Percentiles rank a stretch among this genome's conserved stretches.
phyloP scores from a whole-genome alignment of 352 stramenopile genomes.

The Phytophthora palmivora region DNA sequence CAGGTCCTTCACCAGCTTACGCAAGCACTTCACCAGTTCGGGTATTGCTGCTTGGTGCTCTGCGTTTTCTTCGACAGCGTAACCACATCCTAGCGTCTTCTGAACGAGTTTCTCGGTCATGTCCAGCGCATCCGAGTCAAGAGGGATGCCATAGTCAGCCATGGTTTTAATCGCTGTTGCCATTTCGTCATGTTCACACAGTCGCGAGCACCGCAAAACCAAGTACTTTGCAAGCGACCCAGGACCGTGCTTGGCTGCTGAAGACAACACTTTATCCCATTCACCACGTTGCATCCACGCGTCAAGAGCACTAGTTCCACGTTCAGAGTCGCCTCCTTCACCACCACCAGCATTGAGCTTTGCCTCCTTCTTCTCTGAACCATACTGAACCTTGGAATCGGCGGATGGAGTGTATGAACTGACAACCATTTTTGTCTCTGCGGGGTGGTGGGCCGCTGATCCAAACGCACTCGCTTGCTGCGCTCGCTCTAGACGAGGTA shows the following conservation, averaged over 20 bases:
- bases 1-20: slow-evolving; percentile 79
- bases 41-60: slow-evolving; percentile 55
- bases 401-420: slow-evolving; percentile 63
- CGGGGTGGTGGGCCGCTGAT: slow-evolving; percentile 43
- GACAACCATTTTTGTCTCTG: slow-evolving; percentile 54
- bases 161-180: slow-evolving; percentile 84
- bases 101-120: slow-evolving; percentile 61
- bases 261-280: slow-evolving; percentile 94
- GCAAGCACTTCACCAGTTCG: slow-evolving; percentile 74
- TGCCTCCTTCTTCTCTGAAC: slow-evolving; percentile 59
- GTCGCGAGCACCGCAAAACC: slow-evolving; percentile 68
- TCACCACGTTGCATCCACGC: slow-evolving; percentile 93
- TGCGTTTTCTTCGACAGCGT: slow-evolving; percentile 50
- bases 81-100: slow-evolving; percentile 57
- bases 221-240: slow-evolving; percentile 90
- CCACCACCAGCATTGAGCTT: slow-evolving; percentile 40
- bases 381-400: slow-evolving; percentile 55
- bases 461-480: slow-evolving; percentile 86
- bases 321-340: slow-evolving; percentile 47
- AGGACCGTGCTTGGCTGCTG: slow-evolving; percentile 76
- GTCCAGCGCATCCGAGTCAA: slow-evolving; percentile 63
- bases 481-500: slow-evolving; percentile 81
- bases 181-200: slow-evolving; percentile 78
- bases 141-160: slow-evolving; percentile 78
- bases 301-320: slow-evolving; percentile 79